Base-by-base conservation (phyloP, 2,329 filamentous ascomycete genomes). In the Whalleya microplaca region DNA sequence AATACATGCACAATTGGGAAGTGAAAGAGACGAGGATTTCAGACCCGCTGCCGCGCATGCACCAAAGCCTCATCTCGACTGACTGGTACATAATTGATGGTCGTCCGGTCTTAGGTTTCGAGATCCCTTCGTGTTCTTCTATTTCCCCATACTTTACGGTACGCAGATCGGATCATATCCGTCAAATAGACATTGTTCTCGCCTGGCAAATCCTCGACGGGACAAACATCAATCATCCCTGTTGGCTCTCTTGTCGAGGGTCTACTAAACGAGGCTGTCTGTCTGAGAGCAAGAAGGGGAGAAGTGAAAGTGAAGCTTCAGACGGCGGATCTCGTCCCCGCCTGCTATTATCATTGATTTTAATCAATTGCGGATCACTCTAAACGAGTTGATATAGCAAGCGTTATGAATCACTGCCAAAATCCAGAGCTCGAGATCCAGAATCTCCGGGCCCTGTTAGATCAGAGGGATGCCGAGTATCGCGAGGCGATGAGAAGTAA, bases 11-110 rank as follows among this genome's bases (percentile, higher is more conserved):
- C 51, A 61, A 59, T 65, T 56, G 59, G 51, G 51, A 50, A 62
- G 59, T 66, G 62, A 63, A 47, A 54, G 50, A 62, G 62, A 61
- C 64, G 66, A 62, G 62, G 64, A 59, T 61, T 45, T 27, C 37
- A 59, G 65, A 66, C 65, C 66, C 63, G 65, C 68, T 61, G 60
- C 64, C 65, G 66, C 64, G 66, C 66, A 68, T 66, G 63, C 53
- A 55, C 66, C 61, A 65, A 68, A 71, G 69, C 68, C 69, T 71
- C 68, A 68, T 64, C 62, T 64, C 56, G 61, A 68, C 66, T 66
- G 64, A 67, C 61, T 71, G 67, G 67, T 68, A 66, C 62, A 69
- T 69, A 69, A 70, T 64, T 58, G 56, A 65, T 60, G 55, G 54
- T 63, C 62, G 62, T 62, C 59, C 46, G 51, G 59, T 55, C 58